phyloP scores from a whole-genome alignment of 1,139 yeast species.

The Scheffersomyces titani region DNA sequence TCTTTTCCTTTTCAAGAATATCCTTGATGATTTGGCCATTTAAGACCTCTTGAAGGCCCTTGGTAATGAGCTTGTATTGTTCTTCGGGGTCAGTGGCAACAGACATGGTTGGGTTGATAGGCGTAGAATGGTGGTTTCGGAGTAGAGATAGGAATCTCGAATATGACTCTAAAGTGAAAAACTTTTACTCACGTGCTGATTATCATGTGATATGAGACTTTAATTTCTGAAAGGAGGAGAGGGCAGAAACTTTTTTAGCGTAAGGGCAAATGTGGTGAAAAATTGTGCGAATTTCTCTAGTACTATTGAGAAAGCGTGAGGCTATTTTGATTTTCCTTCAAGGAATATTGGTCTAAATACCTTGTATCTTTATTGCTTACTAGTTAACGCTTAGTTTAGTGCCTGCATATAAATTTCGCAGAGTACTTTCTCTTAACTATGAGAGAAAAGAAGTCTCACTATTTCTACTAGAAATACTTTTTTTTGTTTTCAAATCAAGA shows the following conservation, averaged over 20 bases:
- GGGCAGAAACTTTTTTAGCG: neutral
- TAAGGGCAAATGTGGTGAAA: neutral
- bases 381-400: neutral
- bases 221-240: neutral
- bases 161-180: neutral
- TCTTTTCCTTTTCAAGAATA: constrained; percentile 74
- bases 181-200: neutral
- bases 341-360: neutral
- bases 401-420: neutral
- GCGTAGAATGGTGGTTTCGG: neutral
- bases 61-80: constrained; percentile 76
- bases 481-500: neutral
- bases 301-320: too few species aligned
- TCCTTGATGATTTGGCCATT: constrained; percentile 87
- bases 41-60: constrained; percentile 87
- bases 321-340: neutral
- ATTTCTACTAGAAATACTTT: neutral
- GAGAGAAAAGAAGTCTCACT: neutral
- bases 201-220: neutral
- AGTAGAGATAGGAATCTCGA: neutral
- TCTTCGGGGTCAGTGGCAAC: constrained; percentile 50
- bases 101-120: constrained; percentile 16
- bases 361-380: neutral
- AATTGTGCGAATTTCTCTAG: neutral
- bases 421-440: neutral